phyloP scores from a whole-genome alignment of 2,329 filamentous ascomycete genomes.

The Cladobotryum protrusum region DNA sequence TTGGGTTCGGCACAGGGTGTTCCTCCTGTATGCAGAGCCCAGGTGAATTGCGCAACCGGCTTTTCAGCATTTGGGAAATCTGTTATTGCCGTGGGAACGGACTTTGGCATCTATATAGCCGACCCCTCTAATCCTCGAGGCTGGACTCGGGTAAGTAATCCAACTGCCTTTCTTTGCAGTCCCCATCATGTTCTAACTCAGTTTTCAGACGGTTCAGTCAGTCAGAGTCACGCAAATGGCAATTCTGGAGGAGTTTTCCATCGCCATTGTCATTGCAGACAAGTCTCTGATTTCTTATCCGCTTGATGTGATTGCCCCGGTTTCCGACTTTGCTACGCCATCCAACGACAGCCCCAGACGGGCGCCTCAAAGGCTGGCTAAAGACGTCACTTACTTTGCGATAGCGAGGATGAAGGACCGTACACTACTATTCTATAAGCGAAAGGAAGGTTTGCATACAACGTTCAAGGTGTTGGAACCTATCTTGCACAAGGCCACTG shows the following conservation, averaged over 20 bases:
- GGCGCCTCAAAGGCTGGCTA: slow-evolving; percentile 86
- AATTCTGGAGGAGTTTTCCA: slow-evolving; percentile 89
- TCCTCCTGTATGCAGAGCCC: slow-evolving; percentile 71
- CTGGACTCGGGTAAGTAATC: slow-evolving; percentile 70
- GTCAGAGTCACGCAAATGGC: slow-evolving; percentile 83
- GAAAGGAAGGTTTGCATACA: slow-evolving; percentile 83
- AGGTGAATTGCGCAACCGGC: slow-evolving; percentile 87
- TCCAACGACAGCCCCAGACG: slow-evolving; percentile 67
- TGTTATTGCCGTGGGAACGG: slow-evolving; percentile 90
- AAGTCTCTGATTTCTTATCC: slow-evolving; percentile 90
- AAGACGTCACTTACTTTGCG: slow-evolving; percentile 95
- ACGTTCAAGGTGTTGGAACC: slow-evolving; percentile 97
- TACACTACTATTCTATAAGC: slow-evolving; percentile 93
- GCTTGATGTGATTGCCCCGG: slow-evolving; percentile 70
- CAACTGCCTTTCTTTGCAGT: neutral
- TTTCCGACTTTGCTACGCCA: slow-evolving; percentile 55
- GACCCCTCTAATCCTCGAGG: slow-evolving; percentile 84
- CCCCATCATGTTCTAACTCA: neutral
- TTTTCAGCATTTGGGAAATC: slow-evolving; percentile 79
- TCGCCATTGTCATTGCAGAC: slow-evolving; percentile 87
- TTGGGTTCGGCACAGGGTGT: slow-evolving; percentile 68
- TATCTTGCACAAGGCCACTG: slow-evolving; percentile 84
- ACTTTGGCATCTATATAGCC: slow-evolving; percentile 87
- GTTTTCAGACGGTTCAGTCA: slow-evolving; percentile 63
- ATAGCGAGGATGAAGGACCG: slow-evolving; percentile 96